phyloP scores from a whole-genome alignment of 2,329 filamentous ascomycete genomes.

The Didymellaceae sp. region DNA sequence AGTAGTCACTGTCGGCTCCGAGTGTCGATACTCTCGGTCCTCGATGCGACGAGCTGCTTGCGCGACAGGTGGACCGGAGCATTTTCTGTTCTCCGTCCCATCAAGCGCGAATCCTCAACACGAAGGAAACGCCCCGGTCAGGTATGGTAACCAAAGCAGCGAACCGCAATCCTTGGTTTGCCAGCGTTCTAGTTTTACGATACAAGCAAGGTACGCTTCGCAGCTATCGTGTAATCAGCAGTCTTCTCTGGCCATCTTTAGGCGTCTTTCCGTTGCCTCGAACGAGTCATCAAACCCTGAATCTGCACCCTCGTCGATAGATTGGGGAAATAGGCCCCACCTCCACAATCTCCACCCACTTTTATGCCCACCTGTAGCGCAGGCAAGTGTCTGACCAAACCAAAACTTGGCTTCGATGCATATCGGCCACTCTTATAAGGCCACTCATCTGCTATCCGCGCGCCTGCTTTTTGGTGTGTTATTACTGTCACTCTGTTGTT shows the following conservation, averaged over 20 bases:
- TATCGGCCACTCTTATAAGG: slow-evolving; percentile 9
- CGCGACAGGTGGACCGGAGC: slow-evolving; percentile 5
- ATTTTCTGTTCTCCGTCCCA: slow-evolving; percentile 4
- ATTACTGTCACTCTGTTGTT: background rate
- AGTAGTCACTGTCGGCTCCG: slow-evolving; percentile 1
- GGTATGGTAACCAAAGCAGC: too few species aligned
- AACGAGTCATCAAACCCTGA: slow-evolving; percentile 2
- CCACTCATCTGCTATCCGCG: slow-evolving; percentile 1
- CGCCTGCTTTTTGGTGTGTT: background rate
- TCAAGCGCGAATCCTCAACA: slow-evolving; percentile 1
- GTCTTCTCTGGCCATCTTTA: too few species aligned
- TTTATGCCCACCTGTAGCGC: slow-evolving; percentile 9
- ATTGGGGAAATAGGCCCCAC: slow-evolving; percentile 5
- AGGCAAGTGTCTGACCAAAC: slow-evolving; percentile 7
- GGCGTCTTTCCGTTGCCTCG: background rate
- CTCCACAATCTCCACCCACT: slow-evolving; percentile 14
- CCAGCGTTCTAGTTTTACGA: too few species aligned
- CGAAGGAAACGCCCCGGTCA: background rate
- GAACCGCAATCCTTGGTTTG: background rate
- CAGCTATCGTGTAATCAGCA: background rate
- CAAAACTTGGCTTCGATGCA: slow-evolving; percentile 10
- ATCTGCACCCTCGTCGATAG: slow-evolving; percentile 1
- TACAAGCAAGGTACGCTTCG: too few species aligned
- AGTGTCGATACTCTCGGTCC: background rate
- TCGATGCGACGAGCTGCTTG: slow-evolving; percentile 12